These are phyloP conservation scores for Cyclotella cryptica DNA, from an alignment of 108 stramenopile species.

Conservation along the genomic window DNA sequence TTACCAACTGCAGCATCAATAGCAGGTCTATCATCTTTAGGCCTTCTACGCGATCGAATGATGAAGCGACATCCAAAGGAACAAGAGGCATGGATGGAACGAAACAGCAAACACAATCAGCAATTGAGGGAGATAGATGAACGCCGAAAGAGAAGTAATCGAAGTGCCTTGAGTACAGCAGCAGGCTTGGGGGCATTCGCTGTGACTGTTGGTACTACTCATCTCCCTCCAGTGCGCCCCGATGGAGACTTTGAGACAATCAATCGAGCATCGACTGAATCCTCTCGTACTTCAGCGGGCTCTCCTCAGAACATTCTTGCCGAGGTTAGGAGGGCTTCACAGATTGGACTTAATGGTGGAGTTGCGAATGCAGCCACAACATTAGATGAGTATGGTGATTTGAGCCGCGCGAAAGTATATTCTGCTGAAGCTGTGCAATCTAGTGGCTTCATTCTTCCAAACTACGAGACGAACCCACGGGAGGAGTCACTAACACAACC, in stretches of 20 bases:
- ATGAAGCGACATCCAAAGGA: conserved; percentile 18
- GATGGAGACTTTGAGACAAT: conserved; percentile 1
- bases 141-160: neutral
- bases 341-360: conserved; percentile 1
- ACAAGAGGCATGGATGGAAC: neutral
- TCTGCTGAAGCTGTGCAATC: neutral
- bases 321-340: neutral
- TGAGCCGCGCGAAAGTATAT: neutral
- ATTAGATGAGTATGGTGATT: neutral
- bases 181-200: conserved; percentile 3
- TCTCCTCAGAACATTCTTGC: neutral
- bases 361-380: conserved; percentile 17
- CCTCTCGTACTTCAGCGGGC: neutral
- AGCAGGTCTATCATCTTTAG: conserved; percentile 14
- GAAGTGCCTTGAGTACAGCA: conserved; percentile 9
- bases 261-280: neutral
- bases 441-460: neutral
- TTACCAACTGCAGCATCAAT: conserved; percentile 3
- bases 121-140: neutral
- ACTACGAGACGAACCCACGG: neutral
- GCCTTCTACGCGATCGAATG: conserved; percentile 5
- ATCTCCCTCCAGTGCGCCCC: neutral
- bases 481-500: neutral
- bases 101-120: neutral
- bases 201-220: neutral